Percentiles rank a stretch among this genome's conserved stretches.
These are phyloP conservation scores for Mortierella sp. DNA, from an alignment of 371 early-diverging fungal species.

Conservation along the genomic window DNA sequence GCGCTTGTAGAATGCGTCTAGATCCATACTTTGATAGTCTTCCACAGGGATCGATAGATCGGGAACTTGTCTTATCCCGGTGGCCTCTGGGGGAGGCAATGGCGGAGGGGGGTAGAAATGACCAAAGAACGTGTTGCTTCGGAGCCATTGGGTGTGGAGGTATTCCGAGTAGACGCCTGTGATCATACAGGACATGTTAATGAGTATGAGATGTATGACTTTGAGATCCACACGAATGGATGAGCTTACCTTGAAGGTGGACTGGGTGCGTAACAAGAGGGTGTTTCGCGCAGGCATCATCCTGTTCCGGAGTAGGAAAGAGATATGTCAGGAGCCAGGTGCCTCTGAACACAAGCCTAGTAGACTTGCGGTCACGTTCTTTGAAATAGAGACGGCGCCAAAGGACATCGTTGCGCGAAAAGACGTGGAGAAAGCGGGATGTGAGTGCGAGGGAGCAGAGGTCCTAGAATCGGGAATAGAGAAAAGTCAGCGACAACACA, in stretches of 20 bases:
- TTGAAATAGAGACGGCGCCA: constrained; percentile 47
- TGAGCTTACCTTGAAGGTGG: constrained; percentile 19
- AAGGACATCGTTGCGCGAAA: constrained; percentile 46
- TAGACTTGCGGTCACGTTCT: constrained; percentile 13
- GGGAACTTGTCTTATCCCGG: not conserved
- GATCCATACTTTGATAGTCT: constrained; percentile 30
- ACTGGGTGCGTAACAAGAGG: constrained; percentile 29
- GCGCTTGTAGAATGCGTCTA: constrained; percentile 35
- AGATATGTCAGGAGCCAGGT: constrained; percentile 53
- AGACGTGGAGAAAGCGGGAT: constrained; percentile 44
- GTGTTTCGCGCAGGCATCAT: constrained; percentile 28
- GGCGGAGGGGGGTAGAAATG: constrained; percentile 54
- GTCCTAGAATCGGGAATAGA: constrained; percentile 13
- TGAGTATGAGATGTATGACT: no score
- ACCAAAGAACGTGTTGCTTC: constrained; percentile 48
- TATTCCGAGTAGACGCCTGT: constrained; percentile 24
- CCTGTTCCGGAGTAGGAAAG: constrained; percentile 33
- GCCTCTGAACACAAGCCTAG: constrained; percentile 40
- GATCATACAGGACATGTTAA: no score
- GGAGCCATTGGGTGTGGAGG: constrained; percentile 9
- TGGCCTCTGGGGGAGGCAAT: constrained; percentile 14
- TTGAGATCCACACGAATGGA: not conserved
- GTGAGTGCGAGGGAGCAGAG: constrained; percentile 12
- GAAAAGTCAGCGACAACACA: not conserved
- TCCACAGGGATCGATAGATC: constrained; percentile 29